Base-by-base conservation (phyloP, 768 basidiomycete species). In the Pleurotus tuber-regium region DNA sequence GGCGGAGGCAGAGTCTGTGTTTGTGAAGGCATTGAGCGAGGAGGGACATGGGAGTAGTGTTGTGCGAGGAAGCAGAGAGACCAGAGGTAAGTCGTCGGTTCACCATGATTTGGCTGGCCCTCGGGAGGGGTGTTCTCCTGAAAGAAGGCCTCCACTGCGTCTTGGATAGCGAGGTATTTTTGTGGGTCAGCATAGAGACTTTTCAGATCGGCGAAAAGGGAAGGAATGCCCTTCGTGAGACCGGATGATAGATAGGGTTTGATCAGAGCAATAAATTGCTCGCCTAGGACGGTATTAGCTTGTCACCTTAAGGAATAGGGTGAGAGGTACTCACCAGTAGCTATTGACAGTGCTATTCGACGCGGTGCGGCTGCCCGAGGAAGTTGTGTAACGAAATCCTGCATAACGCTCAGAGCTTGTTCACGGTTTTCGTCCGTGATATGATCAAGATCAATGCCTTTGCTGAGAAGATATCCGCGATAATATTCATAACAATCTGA, bases 61-160 rank as follows among this genome's bases (percentile, higher is more conserved):
- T 96, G 92, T 0, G 93, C 86, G 43, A 98, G 85, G 76, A 89
- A 97, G 72, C 96, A 98, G 31, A 98, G 80, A 8, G 89, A 86
- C 97, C 97, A 99, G 9, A 98, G 79, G 59, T 96, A 89, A 12
- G 82, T 84, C 3, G 92, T 84, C 1, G 96, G 94, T 38, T 87
- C 84, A 23, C 52, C 54, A 1, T 16, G 18, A 28, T 14, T 12
- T 28, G 39, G 31, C 19, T 39, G 14, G 49, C 31, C 28, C 14
- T 25, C 41, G 7, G 16, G 25, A 24, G 49, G 25, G 12, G 36
- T 29, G 21, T 30, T 73, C 62, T 38, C 70, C 61, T 9, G 67
- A 62, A 36, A 73, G 66, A 48, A 33, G 4, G 74, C 71, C 62
- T 89, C 82, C 2, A 84, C 78, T 29, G 87, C 74, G n/a, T 78